A percentile compares a stretch with the other conserved stretches of the same genome.
Evolutionary conservation across 1,284 basidiomycete species (phyloP).

Genomic region (Cystobasidiaceae sp.): DNA sequence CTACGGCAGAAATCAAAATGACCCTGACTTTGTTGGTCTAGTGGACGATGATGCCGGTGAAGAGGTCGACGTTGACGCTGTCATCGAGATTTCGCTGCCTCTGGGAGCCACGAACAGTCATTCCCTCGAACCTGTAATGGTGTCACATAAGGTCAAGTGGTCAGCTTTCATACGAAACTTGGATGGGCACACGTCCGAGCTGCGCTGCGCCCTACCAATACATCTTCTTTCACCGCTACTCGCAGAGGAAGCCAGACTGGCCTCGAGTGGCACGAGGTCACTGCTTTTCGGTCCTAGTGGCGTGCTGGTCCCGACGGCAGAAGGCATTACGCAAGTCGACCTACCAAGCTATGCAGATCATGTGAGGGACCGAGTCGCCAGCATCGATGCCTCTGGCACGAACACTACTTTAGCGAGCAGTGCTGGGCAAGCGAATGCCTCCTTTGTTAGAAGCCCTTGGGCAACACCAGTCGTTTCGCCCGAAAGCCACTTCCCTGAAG

Average conservation of each 20-base stretch:
- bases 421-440: constrained; percentile 34
- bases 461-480: constrained; percentile 9
- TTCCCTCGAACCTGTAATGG: constrained; percentile 56
- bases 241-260: constrained; percentile 65
- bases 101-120: constrained; percentile 58
- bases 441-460: constrained; percentile 35
- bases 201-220: constrained; percentile 83
- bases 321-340: constrained; percentile 60
- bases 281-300: constrained; percentile 55
- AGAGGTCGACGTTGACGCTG: constrained; percentile 52
- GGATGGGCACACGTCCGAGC: constrained; percentile 61
- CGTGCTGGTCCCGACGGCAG: constrained; percentile 43
- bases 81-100: constrained; percentile 49
- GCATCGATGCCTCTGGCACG: constrained; percentile 61
- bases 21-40: constrained; percentile 24
- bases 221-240: constrained; percentile 69
- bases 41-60: constrained; percentile 37
- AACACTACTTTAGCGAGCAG: constrained; percentile 12
- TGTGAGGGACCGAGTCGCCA: constrained; percentile 80
- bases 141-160: constrained; percentile 61
- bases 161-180: constrained; percentile 50
- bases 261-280: constrained; percentile 66
- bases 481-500: constrained; percentile 37
- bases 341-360: constrained; percentile 81
- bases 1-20: constrained; percentile 14